Conservation (phyloP, 2,329 filamentous ascomycete genomes). For the Fusarium nygamai region DNA sequence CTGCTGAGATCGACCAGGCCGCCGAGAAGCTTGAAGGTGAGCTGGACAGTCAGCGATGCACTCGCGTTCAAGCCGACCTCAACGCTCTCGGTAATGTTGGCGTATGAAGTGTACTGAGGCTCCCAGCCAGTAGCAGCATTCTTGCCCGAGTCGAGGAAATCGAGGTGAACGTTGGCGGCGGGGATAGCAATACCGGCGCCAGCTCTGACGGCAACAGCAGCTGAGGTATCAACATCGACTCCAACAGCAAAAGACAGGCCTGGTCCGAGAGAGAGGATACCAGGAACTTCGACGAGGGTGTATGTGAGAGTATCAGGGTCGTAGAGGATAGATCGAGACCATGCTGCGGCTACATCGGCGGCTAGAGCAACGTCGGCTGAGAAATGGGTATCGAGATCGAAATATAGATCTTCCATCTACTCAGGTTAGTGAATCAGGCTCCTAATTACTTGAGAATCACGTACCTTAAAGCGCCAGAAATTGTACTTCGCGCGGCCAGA, state of each 20-base stretch:
- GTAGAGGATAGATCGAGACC: slow-evolving; percentile 10
- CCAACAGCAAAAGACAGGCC: slow-evolving; percentile 5
- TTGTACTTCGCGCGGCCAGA: slow-evolving; percentile 11
- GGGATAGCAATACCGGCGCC: slow-evolving; percentile 12
- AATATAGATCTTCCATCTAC: slow-evolving; percentile 15
- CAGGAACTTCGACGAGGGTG: neutral
- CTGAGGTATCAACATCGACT: slow-evolving; percentile 1
- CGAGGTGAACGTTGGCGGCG: slow-evolving; percentile 2
- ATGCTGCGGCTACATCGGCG: slow-evolving; percentile 7
- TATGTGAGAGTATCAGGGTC: slow-evolving; percentile 6
- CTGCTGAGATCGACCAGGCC: slow-evolving; percentile 17
- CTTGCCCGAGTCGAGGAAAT: neutral
- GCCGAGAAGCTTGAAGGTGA: slow-evolving; percentile 2
- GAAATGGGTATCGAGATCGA: slow-evolving; percentile 12
- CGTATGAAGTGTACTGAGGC: slow-evolving; percentile 9
- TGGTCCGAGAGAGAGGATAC: slow-evolving; percentile 2
- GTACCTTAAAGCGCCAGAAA: slow-evolving; percentile 14
- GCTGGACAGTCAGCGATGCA: slow-evolving; percentile 1
- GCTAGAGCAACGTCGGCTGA: neutral
- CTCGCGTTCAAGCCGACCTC: slow-evolving; percentile 9
- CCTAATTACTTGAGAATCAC: rapidly evolving
- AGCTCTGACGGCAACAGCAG: neutral
- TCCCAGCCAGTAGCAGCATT: slow-evolving; percentile 12
- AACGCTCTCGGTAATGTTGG: slow-evolving; percentile 8
- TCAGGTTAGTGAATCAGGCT: rapidly evolving